Conservation (phyloP, 768 basidiomycete species). For the Dentipellis sp. region DNA sequence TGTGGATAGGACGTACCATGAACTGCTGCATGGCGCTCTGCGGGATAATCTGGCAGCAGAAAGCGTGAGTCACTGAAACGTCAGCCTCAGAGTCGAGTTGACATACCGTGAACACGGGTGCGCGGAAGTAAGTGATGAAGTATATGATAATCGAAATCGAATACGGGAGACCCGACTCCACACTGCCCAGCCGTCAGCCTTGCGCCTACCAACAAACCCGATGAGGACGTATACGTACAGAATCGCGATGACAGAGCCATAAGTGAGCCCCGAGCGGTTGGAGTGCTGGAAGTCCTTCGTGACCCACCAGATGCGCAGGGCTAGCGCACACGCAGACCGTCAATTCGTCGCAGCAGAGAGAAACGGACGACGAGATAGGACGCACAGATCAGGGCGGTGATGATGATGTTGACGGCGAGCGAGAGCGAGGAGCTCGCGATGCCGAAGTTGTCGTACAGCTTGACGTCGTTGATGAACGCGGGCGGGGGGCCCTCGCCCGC, state of each 20-base stretch:
- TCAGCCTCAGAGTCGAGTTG: not conserved
- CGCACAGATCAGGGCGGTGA: not conserved
- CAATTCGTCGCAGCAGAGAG: not conserved
- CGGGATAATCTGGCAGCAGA: not conserved
- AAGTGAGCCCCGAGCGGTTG: not conserved
- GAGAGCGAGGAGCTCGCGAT: not conserved
- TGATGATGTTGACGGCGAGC: not conserved
- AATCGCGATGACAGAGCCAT: not conserved
- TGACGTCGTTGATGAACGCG: not conserved
- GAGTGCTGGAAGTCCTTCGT: not conserved
- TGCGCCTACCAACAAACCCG: not conserved
- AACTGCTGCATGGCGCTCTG: not conserved
- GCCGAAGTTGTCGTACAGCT: not conserved
- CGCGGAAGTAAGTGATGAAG: not conserved
- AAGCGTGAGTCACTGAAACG: not conserved
- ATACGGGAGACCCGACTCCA: not conserved
- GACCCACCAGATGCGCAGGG: not conserved
- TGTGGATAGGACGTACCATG: not conserved
- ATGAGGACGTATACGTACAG: not conserved
- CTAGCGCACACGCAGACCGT: not conserved
- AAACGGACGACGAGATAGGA: not conserved
- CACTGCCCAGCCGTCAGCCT: not conserved
- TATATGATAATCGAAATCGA: not conserved
- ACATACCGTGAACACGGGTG: not conserved
- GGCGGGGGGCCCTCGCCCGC: not conserved